Percentiles rank a stretch among this genome's conserved stretches.
Conservation (phyloP, 139 green algal species). For the Mesostigma viride region DNA sequence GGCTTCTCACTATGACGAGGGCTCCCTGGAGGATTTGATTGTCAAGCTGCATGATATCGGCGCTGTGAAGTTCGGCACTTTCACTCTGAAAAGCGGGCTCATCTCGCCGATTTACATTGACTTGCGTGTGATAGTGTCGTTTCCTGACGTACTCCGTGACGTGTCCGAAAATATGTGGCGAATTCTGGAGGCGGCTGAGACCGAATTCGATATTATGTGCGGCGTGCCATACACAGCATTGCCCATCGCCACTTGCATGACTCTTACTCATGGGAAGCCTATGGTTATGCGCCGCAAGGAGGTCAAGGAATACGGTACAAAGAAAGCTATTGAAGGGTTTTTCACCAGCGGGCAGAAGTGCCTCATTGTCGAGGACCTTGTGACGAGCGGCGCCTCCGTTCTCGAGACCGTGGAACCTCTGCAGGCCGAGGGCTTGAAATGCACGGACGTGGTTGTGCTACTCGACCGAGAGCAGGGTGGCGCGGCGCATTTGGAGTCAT, state of each 20-base stretch:
- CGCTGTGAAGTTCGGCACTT: slow-evolving; percentile 97
- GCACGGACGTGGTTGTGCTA: slow-evolving; percentile 88
- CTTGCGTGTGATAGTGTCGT: slow-evolving; percentile 94
- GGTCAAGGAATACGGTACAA: slow-evolving; percentile 94
- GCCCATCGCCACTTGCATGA: slow-evolving; percentile 94
- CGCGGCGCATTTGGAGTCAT: slow-evolving; percentile 47
- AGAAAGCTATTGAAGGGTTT: slow-evolving; percentile 93
- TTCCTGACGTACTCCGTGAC: slow-evolving; percentile 81
- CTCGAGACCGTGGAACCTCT: slow-evolving; percentile 92
- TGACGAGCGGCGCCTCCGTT: slow-evolving; percentile 87
- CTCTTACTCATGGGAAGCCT: slow-evolving; percentile 60
- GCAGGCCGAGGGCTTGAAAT: slow-evolving; percentile 46
- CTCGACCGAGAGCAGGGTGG: slow-evolving; percentile 98
- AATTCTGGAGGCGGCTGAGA: slow-evolving; percentile 4
- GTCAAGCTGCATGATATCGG: slow-evolving; percentile 42
- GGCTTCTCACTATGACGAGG: no score
- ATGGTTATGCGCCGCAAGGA: slow-evolving; percentile 93
- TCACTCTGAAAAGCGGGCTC: slow-evolving; percentile 96
- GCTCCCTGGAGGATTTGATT: slow-evolving; percentile 18
- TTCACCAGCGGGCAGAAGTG: slow-evolving; percentile 76
- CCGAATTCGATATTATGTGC: slow-evolving; percentile 89
- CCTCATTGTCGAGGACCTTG: slow-evolving; percentile 96
- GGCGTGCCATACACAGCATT: slow-evolving; percentile 98
- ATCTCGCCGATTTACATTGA: slow-evolving; percentile 95
- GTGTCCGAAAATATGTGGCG: slow-evolving; percentile 37